Evolutionary conservation across 345 rosid genomes (phyloP).

Genomic region (Garcia nutans): DNA sequence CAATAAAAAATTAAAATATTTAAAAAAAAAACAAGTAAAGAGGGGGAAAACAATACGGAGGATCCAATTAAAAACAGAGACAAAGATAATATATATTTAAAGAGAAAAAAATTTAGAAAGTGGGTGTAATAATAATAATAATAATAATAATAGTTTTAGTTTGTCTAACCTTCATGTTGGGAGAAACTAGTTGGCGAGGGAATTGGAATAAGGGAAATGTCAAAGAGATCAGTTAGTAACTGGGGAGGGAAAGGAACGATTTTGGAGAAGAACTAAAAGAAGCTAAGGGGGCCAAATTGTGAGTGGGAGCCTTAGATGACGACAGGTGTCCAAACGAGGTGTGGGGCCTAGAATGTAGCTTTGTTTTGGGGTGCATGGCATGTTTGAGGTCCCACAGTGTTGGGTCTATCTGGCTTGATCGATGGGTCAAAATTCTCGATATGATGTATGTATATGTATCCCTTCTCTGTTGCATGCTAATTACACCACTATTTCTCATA

Average conservation of each 20-base stretch:
- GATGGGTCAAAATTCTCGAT: slow-evolving; percentile 46
- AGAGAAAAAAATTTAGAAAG: too few relatives aligned
- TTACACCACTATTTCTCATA: neutral
- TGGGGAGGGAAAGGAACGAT: neutral
- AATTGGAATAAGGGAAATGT: slow-evolving; percentile 20
- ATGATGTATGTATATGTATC: slow-evolving; percentile 20
- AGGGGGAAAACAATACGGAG: neutral
- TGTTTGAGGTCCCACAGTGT: slow-evolving; percentile 43
- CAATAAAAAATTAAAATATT: slow-evolving; percentile 13
- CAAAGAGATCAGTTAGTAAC: neutral
- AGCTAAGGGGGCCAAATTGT: slow-evolving; percentile 6
- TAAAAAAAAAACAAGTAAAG: neutral
- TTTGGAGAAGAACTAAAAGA: slow-evolving; percentile 10
- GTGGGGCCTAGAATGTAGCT: slow-evolving; percentile 35
- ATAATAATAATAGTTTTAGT: too few relatives aligned
- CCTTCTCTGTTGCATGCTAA: neutral
- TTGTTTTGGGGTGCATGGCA: slow-evolving; percentile 36
- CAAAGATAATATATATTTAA: too few relatives aligned
- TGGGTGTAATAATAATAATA: too few relatives aligned
- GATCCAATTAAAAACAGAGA: too few relatives aligned
- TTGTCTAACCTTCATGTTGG: slow-evolving; percentile 51
- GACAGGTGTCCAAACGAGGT: slow-evolving; percentile 37
- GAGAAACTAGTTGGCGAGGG: slow-evolving; percentile 22
- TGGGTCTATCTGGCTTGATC: slow-evolving; percentile 50
- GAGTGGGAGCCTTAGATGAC: slow-evolving; percentile 17